Evolutionary conservation across 73 alveolate species (phyloP), one percentile per base, ranked within the genome.

Genomic region (Urostyla sp.): DNA sequence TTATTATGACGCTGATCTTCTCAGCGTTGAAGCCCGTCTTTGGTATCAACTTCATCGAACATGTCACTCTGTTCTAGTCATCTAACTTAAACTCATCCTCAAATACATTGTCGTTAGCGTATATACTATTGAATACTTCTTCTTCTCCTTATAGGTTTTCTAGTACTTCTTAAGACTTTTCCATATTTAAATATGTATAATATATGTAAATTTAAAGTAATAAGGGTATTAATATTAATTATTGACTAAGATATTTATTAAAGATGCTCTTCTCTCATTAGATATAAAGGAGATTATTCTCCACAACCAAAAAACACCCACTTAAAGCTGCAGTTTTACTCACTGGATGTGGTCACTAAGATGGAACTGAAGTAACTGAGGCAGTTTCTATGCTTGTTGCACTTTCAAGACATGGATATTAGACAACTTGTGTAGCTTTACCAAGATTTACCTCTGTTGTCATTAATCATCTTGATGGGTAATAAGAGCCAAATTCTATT

Each of bases 291-390:
- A 6, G 13, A 27, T 23, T 18, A 20, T 27, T 3, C 20, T 13
- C 8, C 50, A 13, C 48, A 24, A 6, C 11, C 48, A 31, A 50
- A 3, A 23, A 30, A 27, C 24, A n/a, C n/a, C n/a, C n/a, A n/a
- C n/a, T 73, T 40, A 55, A 26, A 24, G 78, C 79, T 21, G 95
- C 95, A 28, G 85, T 88, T 37, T 56, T 88, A 24, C 83, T 88
- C 16, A 27, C 90, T 8, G 95, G 95, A 26, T 72, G 91, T 48
- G 95, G 95, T 27, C 88, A 67, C 8, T 74, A 72, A 30, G 95
- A 88, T 57, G 95, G 95, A 23, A 38, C 85, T 35, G 95, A 88
- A 61, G 69, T 84, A 53, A 56, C 75, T 15, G 95, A 88, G 55
- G 60, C 76, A 0, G 86, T 59, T 13, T 56, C 95, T 20, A n/a